Base-by-base conservation (phyloP, 495 filamentous ascomycete species). In the Daldinia vernicosa region DNA sequence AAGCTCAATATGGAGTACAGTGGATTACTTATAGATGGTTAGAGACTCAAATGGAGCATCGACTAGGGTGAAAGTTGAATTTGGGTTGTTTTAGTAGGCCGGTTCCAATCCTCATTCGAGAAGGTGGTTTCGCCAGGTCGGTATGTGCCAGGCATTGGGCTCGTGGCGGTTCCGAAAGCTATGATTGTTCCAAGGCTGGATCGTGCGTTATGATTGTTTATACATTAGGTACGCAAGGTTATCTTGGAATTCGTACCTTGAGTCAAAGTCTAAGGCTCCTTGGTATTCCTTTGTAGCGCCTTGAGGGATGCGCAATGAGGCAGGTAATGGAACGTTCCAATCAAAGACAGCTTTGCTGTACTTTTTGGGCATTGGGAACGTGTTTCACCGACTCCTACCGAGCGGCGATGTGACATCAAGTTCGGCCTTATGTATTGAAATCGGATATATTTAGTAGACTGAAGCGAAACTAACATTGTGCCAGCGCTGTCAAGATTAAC, bases 301-400 rank as follows among this genome's bases (percentile, higher is more conserved):
- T 11, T 24, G 35, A 53, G 51, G 30, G 3, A 7, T 59, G 28
- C 54, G 24, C 19, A 53, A 53, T 40, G 53, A 54, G 45, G 66
- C 53, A 54, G 54, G 27, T 40, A 60, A 65, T 60, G 35, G 47
- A 70, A 60, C 54, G 61, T 47, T 70, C 39, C 67, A 50, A 60
- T 60, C 11, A 50, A 56, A 60, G 30, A 45, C 45, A 14, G 32
- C 9, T 5, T 39, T 53, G 26, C 26, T 53, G 50, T 14, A 14
- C 12, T 28, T 30, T 26, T 40, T 24, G 9, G 19, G 32, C 9
- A 37, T 26, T 57, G 11, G 12, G 22, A 39, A 39, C 17, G 15
- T 27, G 55, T 60, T 70, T 70, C 55, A 56, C 17, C 24, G 4
- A 30, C 24, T 56, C 67, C 67, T 43, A 65, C 50, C 28, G 30